Conservation (phyloP, 331 rosid genomes). For the Cucumis variabilis region DNA sequence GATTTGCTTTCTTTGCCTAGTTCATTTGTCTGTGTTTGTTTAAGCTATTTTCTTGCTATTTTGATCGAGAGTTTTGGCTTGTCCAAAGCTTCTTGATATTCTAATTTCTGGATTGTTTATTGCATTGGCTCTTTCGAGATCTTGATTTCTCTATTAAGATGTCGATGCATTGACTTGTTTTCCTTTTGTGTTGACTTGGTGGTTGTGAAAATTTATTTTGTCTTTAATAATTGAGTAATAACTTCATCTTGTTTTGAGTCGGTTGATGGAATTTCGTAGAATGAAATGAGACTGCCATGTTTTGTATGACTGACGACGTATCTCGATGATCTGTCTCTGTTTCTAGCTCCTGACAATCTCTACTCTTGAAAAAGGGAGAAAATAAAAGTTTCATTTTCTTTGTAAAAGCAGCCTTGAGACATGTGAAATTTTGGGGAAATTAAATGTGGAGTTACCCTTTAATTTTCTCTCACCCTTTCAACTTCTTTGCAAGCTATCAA, state of each 20-base stretch:
- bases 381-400: no score
- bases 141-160: background rate
- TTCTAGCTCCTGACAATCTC: no score
- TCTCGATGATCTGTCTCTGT: no score
- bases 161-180: slow-evolving; percentile 8
- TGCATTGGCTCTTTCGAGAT: slow-evolving; percentile 3
- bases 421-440: no score
- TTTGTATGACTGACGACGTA: background rate
- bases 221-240: background rate
- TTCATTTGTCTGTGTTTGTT: background rate
- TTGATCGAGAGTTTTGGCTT: background rate
- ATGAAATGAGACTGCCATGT: background rate
- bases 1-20: background rate
- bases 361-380: no score
- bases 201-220: background rate
- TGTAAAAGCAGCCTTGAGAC: no score
- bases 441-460: no score
- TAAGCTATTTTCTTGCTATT: background rate
- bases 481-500: no score
- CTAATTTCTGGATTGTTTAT: background rate
- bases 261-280: background rate
- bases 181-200: slow-evolving; percentile 1
- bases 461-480: no score
- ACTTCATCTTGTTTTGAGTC: background rate
- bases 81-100: background rate